Conservation (phyloP, 2,329 filamentous ascomycete species). For the Sporothrix euskadiensis region DNA sequence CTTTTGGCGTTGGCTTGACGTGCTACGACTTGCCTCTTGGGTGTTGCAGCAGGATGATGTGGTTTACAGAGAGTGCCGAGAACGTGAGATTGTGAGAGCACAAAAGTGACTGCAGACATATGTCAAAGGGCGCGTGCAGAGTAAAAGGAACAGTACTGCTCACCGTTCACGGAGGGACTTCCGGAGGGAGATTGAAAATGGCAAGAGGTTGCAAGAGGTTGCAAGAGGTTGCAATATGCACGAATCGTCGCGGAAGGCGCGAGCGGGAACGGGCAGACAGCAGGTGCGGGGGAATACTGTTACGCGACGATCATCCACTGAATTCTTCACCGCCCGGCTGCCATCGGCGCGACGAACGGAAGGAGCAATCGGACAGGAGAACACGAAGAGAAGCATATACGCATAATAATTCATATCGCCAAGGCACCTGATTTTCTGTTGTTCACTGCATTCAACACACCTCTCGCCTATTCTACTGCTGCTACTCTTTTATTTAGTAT, state of each 20-base stretch:
- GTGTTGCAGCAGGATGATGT: not conserved
- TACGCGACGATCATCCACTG: not conserved
- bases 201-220: not conserved
- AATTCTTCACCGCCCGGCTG: not conserved
- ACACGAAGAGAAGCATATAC: not conserved
- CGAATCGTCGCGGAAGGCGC: not conserved
- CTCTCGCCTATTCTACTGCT: not conserved
- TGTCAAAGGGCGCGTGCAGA: not conserved
- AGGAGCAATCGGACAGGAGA: not conserved
- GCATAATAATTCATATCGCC: not conserved
- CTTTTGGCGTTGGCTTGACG: not conserved
- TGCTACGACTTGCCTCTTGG: not conserved
- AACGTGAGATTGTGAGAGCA: not conserved
- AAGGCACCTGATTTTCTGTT: not conserved
- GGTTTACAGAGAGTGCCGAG: not conserved
- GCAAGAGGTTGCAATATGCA: not conserved
- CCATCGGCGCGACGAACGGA: not conserved
- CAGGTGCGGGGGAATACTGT: not conserved
- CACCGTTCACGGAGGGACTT: not conserved
- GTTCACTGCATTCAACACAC: not conserved
- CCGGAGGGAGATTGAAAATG: not conserved
- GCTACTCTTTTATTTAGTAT: not conserved
- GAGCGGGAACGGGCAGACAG: not conserved
- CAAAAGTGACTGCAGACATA: not conserved
- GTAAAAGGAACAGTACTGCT: not conserved